A percentile compares a stretch with the other conserved stretches of the same genome.
Conservation (phyloP, 768 basidiomycete species). For the Mycena pura region DNA sequence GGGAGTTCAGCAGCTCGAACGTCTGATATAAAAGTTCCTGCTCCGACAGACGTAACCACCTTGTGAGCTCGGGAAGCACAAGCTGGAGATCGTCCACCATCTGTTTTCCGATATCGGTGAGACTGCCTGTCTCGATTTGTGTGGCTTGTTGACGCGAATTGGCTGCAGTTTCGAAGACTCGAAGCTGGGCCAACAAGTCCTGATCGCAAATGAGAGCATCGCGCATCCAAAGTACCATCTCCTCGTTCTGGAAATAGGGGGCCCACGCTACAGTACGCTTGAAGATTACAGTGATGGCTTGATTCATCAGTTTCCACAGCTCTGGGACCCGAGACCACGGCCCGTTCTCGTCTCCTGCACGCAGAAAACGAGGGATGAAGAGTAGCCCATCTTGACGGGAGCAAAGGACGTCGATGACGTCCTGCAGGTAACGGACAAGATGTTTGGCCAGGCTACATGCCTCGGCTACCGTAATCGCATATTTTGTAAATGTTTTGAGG, state of each 20-base stretch:
- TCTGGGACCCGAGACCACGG: conserved; percentile 63
- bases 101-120: conserved; percentile 67
- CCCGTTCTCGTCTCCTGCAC: conserved; percentile 47
- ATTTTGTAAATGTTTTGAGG: conserved; percentile 67
- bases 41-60: conserved; percentile 94
- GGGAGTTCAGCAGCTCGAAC: conserved; percentile 78
- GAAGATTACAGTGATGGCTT: conserved; percentile 84
- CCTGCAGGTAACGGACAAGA: conserved; percentile 90
- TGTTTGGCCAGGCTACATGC: conserved; percentile 90
- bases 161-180: conserved; percentile 77
- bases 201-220: conserved; percentile 94
- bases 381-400: conserved; percentile 74
- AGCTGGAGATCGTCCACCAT: conserved; percentile 83
- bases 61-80: conserved; percentile 78
- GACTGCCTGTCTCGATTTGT: conserved; percentile 45
- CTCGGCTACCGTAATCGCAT: conserved; percentile 74
- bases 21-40: conserved; percentile 91
- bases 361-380: conserved; percentile 59
- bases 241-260: conserved; percentile 73
- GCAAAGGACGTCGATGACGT: conserved; percentile 90
- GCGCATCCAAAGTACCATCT: conserved; percentile 98
- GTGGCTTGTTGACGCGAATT: conserved; percentile 40
- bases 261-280: conserved; percentile 86
- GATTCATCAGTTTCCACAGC: conserved; percentile 86
- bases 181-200: conserved; percentile 83